Base-by-base conservation (phyloP, 1,284 basidiomycete species). In the Rhodofomes roseus region DNA sequence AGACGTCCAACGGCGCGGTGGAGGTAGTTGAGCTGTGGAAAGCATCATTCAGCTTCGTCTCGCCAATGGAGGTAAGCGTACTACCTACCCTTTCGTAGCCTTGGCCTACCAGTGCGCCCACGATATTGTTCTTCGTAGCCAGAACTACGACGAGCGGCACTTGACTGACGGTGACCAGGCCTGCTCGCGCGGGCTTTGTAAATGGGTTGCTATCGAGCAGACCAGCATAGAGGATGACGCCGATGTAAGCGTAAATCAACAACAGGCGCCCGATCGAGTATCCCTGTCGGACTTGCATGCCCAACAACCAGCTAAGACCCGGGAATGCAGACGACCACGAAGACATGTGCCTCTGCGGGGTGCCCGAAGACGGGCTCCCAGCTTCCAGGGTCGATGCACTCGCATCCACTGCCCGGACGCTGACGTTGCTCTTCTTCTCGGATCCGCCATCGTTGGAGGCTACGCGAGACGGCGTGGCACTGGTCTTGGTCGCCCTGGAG, bases 71-170 rank as follows among this genome's bases (percentile, higher is more conserved):
- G 4, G 43, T n/a, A 43, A 20, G 5, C 39, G 2, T 12, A 12
- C 9, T 6, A 68, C 76, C 40, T 46, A 87, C 88, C 75, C 84
- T 86, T 70, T 92, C 89, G 67, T 93, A 92, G 3, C 88, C 87
- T 59, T 86, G 74, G 4, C 89, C 89, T 54, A 88, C 72, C 14
- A 90, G 68, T 57, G 79, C 75, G 3, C 87, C 82, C 11, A 89
- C 69, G 20, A 89, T 63, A 63, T 88, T 92, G 68, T 90, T 89
- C 79, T 93, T 94, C 25, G 85, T 81, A 0, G 84, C 86, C n/a
- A 93, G 79, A 1, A 83, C 78, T 63, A 90, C 79, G 34, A 90
- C 79, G 55, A 92, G 78, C 0, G 92, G 91, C 14, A 93, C 69
- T 67, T 92, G 89, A 1, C 89, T 83, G 25, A 81, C 70, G 0